A percentile compares a stretch with the other conserved stretches of the same genome.
Conservation (phyloP, 176 grass and related monocot genomes). For the Aegilops sharonensis region DNA sequence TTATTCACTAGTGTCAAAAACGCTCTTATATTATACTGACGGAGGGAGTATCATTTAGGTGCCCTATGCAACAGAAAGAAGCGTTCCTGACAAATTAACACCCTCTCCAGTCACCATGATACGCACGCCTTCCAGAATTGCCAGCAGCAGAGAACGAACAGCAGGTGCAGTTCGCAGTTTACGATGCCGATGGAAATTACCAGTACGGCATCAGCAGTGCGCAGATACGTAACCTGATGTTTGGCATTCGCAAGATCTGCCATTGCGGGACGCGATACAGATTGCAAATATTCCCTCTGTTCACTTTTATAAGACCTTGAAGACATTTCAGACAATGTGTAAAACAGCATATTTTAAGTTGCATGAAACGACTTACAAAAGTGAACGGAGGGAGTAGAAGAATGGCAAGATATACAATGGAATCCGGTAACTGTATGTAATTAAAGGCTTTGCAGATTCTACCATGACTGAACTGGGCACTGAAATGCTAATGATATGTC, state of each 20-base stretch:
- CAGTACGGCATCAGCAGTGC: neutral
- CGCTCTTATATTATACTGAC: too few relatives aligned
- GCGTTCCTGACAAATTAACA: neutral
- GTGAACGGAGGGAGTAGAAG: too few relatives aligned
- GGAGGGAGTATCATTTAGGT: neutral
- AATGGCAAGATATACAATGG: too few relatives aligned
- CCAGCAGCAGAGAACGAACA: neutral
- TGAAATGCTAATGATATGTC: neutral
- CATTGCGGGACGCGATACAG: constrained; percentile 59
- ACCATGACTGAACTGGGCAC: constrained; percentile 25
- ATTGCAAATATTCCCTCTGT: constrained; percentile 37
- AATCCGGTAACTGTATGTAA: too few relatives aligned
- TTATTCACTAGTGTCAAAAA: too few relatives aligned
- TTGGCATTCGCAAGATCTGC: constrained; percentile 52
- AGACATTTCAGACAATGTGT: too few relatives aligned
- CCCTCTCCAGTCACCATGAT: neutral
- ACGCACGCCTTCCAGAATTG: neutral
- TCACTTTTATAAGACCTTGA: too few relatives aligned
- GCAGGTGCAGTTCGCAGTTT: neutral
- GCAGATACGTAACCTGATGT: neutral
- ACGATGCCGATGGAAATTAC: constrained; percentile 7
- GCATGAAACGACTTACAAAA: too few relatives aligned
- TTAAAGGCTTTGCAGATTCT: too few relatives aligned
- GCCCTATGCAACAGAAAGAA: constrained; percentile 29
- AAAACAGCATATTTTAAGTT: too few relatives aligned